Base-by-base conservation (phyloP, 1,139 yeast species). In the Taphrina pruni region DNA sequence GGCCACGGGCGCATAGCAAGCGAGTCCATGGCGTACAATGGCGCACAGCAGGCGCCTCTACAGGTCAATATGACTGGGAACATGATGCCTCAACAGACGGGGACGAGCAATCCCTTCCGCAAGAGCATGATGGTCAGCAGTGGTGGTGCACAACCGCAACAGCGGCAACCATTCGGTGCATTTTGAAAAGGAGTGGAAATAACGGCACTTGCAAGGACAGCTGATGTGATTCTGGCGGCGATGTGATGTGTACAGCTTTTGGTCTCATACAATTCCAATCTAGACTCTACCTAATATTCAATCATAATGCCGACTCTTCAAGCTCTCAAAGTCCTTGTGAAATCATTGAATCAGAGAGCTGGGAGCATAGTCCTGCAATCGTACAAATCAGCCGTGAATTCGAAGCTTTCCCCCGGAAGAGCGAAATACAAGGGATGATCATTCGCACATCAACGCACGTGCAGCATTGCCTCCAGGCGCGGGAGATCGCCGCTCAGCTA, bases 31-130 rank as follows among this genome's bases (percentile, higher is more conserved):
- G 55, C 55, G 7, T 45, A 46, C 17, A 20, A 12, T 20, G 55
- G 20, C 9, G 41, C 54, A 2, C 57, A 14, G 32, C 51, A 32
- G 51, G 39, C 38, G 21, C 56, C 48, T 11, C 14, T 55, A 46
- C 56, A 57, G 48, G 46, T 43, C 39, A 55, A 56, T 14, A 32
- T 46, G 55, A 48, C 65, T 9, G 61, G 66, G 55, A 65, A 70
- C 26, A 41, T 71, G 36, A 50, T 55, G 60, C 58, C 72, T 12
- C 73, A 72, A 60, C 52, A 64, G 38, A 72, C 72, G 4, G 71
- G 73, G 12, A 68, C 66, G 26, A 69, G 72, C 7, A 72, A 72
- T 50, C 73, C 73, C 17, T 72, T 72, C 70, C 56, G 73, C n/a
- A 71, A 64, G 36, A 52, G 73, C 48, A 71, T 72, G 43, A 67